These are phyloP conservation scores for Komagataella pseudopastoris DNA, from an alignment of 805 yeast species.

Conservation along the genomic window DNA sequence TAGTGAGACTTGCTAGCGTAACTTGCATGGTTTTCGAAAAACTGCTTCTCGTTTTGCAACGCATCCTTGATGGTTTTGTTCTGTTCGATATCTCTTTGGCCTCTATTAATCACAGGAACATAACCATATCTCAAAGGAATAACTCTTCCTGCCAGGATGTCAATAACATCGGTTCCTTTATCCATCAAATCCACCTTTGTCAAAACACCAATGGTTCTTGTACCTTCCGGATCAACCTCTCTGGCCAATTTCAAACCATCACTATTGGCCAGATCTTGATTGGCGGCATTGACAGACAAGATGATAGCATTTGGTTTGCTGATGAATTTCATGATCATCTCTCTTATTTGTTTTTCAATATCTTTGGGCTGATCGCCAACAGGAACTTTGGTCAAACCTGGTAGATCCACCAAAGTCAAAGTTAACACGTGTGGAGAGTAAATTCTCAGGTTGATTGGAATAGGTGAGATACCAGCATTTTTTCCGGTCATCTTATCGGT, in stretches of 20 bases:
- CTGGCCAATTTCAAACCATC: conserved; percentile 94
- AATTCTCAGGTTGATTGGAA: conserved; percentile 86
- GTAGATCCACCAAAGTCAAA: conserved; percentile 88
- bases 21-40: conserved; percentile 81
- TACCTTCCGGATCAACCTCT: conserved; percentile 95
- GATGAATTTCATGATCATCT: conserved; percentile 84
- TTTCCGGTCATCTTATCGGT: conserved; percentile 76
- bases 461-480: conserved; percentile 81
- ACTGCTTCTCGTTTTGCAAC: conserved; percentile 62
- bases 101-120: conserved; percentile 93
- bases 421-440: conserved; percentile 91
- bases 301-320: conserved; percentile 93
- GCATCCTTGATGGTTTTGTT: conserved; percentile 85
- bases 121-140: conserved; percentile 93
- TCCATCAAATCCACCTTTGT: conserved; percentile 97
- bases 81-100: conserved; percentile 88
- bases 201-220: conserved; percentile 91
- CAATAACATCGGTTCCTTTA: conserved; percentile 93
- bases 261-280: conserved; percentile 92
- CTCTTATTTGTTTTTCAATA: conserved; percentile 87
- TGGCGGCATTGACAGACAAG: conserved; percentile 89
- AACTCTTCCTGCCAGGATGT: conserved; percentile 88
- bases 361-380: conserved; percentile 98
- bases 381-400: conserved; percentile 96
- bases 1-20: conserved; percentile 88